Percentiles rank a stretch among this genome's conserved stretches.
Conservation (phyloP, 176 grass and related monocot species). For the Triticum dicoccoides region DNA sequence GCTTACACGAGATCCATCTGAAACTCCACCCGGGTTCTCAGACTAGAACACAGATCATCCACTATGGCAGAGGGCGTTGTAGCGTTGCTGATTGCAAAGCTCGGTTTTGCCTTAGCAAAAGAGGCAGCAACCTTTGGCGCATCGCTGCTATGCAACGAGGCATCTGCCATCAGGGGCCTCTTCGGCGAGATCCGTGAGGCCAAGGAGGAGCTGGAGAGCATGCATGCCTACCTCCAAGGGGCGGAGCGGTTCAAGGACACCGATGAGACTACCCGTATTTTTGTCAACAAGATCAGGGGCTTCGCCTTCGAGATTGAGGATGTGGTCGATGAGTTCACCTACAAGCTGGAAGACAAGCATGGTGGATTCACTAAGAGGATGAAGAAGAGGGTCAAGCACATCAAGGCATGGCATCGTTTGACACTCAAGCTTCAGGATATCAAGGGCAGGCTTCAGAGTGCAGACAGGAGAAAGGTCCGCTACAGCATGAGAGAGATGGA, state of each 20-base stretch:
- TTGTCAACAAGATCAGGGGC: background rate
- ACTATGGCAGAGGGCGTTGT: conserved; percentile 3
- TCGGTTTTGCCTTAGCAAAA: background rate
- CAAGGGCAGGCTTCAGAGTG: background rate
- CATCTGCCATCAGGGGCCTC: background rate
- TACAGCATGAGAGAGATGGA: background rate
- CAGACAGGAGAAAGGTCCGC: background rate
- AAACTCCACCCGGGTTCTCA: background rate
- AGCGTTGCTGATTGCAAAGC: background rate
- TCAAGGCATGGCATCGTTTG: background rate
- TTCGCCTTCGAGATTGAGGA: conserved; percentile 2
- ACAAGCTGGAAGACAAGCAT: background rate
- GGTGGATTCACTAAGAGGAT: rapidly evolving
- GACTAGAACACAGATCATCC: background rate
- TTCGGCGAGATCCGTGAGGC: background rate
- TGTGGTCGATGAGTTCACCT: background rate
- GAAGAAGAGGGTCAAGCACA: background rate
- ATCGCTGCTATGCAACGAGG: background rate
- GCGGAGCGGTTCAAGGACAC: too few relatives aligned
- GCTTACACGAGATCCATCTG: background rate
- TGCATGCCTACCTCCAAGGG: background rate
- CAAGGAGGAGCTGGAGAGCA: background rate
- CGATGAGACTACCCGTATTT: background rate
- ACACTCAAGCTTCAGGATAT: background rate
- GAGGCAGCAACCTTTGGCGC: background rate